Evolutionary conservation across 805 yeast genomes (phyloP), one percentile per base, ranked within the genome.

Genomic region (Candida schatavii): DNA sequence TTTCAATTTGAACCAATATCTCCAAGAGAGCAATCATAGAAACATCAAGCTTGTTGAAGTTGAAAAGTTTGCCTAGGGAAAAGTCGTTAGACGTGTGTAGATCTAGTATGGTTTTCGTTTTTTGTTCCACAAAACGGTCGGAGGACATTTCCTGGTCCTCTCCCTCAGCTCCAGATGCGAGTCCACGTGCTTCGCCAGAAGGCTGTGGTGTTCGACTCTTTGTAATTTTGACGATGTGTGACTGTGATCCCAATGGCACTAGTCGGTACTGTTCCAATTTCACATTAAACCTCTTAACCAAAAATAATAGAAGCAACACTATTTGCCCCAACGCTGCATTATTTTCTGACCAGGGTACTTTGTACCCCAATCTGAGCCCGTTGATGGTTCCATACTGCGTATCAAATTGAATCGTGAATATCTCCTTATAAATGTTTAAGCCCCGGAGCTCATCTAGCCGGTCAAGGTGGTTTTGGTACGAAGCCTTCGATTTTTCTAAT

Each of bases 281-380:
- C 20, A 88, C 59, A 6, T 77, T 70, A 23, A 88, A 67, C 34
- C 82, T 70, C 10, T 77, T 66, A 1, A 77, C 62, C 2, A 89
- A 72, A 1, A 91, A 86, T 0, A 83, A 73, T 23, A 90, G 57
- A 15, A 91, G 61, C 10, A 88, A 63, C 2, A 87, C 76, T 2
- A 90, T 66, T 50, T 90, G 96, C 0, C 98, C 98, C 52, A 90
- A 64, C 0, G 95, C 97, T 2, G 95, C 93, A 56, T 89, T 90
- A 33, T 88, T 83, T 52, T 90, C 98, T 41, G 87, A 79, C 95
- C 96, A 88, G 2, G 95, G 84, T 0, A 90, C 86, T 45, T 73
- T 76, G 40, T 67, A 61, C 0, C 98, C 98, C n/a, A 91, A 59
- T 43, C 96, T 64, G 20, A 88, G 70, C 0, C 90, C 91, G 61